Conservation (phyloP, 2,329 filamentous ascomycete species). For the Microsporum ferrugineum region DNA sequence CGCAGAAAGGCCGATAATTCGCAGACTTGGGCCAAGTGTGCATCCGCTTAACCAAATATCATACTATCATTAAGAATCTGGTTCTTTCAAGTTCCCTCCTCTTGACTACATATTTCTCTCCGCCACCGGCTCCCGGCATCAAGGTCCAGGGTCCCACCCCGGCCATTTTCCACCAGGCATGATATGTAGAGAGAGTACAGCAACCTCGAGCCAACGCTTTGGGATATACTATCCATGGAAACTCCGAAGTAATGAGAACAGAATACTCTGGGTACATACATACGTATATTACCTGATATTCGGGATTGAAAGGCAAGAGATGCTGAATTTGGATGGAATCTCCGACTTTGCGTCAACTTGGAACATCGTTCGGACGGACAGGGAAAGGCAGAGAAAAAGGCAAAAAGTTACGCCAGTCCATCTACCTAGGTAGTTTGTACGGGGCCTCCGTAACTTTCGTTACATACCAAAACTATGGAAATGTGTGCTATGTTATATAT, state of each 20-base stretch:
- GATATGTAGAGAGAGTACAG: background rate
- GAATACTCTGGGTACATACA: background rate
- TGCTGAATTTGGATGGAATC: slow-evolving; percentile 2
- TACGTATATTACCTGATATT: background rate
- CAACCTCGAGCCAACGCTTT: background rate
- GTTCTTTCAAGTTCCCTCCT: background rate
- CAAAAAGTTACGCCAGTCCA: slow-evolving; percentile 1
- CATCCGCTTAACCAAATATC: background rate
- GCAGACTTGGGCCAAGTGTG: background rate
- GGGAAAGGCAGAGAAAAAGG: background rate
- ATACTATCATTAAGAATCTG: background rate
- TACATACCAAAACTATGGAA: background rate
- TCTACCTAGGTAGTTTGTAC: background rate
- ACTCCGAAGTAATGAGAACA: background rate
- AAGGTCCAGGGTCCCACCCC: background rate
- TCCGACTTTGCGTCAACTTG: slow-evolving; percentile 2
- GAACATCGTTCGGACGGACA: slow-evolving; percentile 2
- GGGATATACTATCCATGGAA: background rate
- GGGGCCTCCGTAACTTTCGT: background rate
- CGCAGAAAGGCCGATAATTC: background rate
- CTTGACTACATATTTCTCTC: background rate
- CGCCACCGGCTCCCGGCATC: background rate
- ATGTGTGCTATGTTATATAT: background rate
- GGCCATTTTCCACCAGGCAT: background rate
- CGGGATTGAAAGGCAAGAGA: background rate